Percentiles rank a stretch among this genome's conserved stretches.
phyloP scores from a whole-genome alignment of 495 filamentous ascomycete genomes.

The Xylaria acuta region DNA sequence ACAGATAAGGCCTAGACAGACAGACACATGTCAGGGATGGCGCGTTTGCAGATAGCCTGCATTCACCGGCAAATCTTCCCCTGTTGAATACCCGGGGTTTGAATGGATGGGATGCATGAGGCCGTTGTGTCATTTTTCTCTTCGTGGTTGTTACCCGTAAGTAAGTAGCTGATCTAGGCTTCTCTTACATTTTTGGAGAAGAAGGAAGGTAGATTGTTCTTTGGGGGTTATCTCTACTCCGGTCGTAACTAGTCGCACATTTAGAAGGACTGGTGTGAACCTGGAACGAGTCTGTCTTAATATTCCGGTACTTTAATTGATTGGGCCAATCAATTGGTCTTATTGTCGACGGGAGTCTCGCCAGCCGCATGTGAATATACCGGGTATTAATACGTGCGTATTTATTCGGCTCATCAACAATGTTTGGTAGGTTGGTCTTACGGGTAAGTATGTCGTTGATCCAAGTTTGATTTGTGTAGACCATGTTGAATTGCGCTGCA shows the following conservation, averaged over 20 bases:
- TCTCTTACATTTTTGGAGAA: not conserved
- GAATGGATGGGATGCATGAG: conserved; percentile 1
- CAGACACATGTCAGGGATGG: not conserved
- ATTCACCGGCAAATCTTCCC: conserved; percentile 16
- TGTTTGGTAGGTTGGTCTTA: not conserved
- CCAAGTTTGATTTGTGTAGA: not conserved
- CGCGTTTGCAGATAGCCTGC: conserved; percentile 9
- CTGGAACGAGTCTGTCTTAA: not conserved
- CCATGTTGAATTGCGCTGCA: not conserved
- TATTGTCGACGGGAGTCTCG: not conserved
- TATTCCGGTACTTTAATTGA: too few relatives aligned
- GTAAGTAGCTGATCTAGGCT: not conserved
- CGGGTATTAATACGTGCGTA: not conserved
- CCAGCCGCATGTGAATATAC: not conserved
- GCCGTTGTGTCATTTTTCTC: not conserved
- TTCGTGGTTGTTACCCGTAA: not conserved
- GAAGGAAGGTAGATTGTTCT: not conserved
- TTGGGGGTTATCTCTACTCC: not conserved
- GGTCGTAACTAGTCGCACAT: not conserved
- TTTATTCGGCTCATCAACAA: not conserved
- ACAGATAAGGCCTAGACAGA: not conserved
- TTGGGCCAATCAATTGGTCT: not conserved
- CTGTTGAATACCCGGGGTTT: conserved; percentile 9
- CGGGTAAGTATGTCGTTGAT: not conserved
- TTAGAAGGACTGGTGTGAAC: not conserved